phyloP scores from a whole-genome alignment of 2,329 filamentous ascomycete species.

The Aaosphaeria arxii region DNA sequence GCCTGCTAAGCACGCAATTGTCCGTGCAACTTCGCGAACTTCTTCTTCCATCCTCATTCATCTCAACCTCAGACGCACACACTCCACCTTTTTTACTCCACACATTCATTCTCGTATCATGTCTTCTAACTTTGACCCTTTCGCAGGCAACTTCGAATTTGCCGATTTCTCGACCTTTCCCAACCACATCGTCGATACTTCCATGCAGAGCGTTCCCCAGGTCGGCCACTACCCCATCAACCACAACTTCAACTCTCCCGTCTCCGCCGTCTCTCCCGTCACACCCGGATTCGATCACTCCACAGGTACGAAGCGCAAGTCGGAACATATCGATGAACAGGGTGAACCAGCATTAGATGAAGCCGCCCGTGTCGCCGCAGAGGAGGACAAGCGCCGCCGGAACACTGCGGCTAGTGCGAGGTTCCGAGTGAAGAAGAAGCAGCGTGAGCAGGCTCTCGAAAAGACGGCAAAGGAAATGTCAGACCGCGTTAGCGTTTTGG shows the following conservation, averaged over 20 bases:
- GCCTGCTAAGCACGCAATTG: constrained; percentile 37
- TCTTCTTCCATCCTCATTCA: constrained; percentile 5
- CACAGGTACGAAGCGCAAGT: constrained; percentile 46
- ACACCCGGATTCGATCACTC: constrained; percentile 23
- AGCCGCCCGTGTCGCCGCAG: constrained; percentile 45
- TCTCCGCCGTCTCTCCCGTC: constrained; percentile 26
- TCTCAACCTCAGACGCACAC: constrained; percentile 2
- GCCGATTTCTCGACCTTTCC: constrained; percentile 44
- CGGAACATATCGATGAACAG: constrained; percentile 36
- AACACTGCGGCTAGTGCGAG: constrained; percentile 53
- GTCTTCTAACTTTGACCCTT: constrained; percentile 31
- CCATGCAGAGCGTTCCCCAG: constrained; percentile 26
- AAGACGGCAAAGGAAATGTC: constrained; percentile 51
- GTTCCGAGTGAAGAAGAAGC: constrained; percentile 56
- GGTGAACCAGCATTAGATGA: constrained; percentile 43
- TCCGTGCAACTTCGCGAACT: constrained; percentile 15
- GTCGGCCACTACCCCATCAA: constrained; percentile 21
- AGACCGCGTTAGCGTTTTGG: constrained; percentile 45
- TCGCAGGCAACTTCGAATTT: constrained; percentile 45
- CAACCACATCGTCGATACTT: constrained; percentile 29
- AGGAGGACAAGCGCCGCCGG: constrained; percentile 53
- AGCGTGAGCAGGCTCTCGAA: constrained; percentile 52
- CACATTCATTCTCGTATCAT: constrained; percentile 14
- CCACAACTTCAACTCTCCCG: constrained; percentile 24
- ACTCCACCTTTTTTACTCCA: constrained; percentile 3